phyloP scores from a whole-genome alignment of 441 rosid genomes.

The Theobroma grandiflorum region DNA sequence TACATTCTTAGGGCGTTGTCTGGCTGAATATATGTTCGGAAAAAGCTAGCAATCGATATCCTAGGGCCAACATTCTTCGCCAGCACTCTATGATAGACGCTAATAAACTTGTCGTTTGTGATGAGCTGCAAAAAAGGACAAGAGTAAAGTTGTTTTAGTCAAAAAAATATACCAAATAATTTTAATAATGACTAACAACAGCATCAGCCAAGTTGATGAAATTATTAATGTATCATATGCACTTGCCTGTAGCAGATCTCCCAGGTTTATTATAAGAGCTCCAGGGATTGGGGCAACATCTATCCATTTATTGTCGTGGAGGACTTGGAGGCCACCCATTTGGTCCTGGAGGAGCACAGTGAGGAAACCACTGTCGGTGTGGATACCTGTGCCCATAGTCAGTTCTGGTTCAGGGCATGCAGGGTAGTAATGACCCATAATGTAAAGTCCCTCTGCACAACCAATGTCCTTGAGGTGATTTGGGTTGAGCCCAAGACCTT shows the following conservation, averaged over 20 bases:
- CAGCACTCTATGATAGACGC: conserved; percentile 33
- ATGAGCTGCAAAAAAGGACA: conserved; percentile 38
- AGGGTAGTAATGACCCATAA: conserved; percentile 40
- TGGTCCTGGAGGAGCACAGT: conserved; percentile 67
- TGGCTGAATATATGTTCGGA: conserved; percentile 32
- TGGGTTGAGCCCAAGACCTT: conserved; percentile 42
- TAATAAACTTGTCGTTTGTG: conserved; percentile 56
- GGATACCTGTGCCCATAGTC: conserved; percentile 56
- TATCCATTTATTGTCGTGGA: conserved; percentile 51
- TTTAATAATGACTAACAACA: neutral
- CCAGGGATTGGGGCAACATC: conserved; percentile 51
- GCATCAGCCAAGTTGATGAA: neutral
- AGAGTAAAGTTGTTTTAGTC: no score
- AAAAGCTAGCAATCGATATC: conserved; percentile 63
- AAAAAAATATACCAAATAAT: neutral
- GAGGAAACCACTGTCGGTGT: conserved; percentile 54
- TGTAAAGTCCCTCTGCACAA: conserved; percentile 29
- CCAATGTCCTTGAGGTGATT: conserved; percentile 39
- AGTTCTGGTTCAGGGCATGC: conserved; percentile 61
- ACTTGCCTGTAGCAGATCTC: conserved; percentile 57
- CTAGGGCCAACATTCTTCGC: conserved; percentile 39
- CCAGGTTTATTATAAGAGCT: conserved; percentile 52
- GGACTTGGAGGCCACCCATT: conserved; percentile 69
- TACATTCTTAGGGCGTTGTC: conserved; percentile 32
- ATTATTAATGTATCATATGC: neutral